A percentile compares a stretch with the other conserved stretches of the same genome.
phyloP scores from a whole-genome alignment of 208 protist genomes.

The Leishmania guyanensis region DNA sequence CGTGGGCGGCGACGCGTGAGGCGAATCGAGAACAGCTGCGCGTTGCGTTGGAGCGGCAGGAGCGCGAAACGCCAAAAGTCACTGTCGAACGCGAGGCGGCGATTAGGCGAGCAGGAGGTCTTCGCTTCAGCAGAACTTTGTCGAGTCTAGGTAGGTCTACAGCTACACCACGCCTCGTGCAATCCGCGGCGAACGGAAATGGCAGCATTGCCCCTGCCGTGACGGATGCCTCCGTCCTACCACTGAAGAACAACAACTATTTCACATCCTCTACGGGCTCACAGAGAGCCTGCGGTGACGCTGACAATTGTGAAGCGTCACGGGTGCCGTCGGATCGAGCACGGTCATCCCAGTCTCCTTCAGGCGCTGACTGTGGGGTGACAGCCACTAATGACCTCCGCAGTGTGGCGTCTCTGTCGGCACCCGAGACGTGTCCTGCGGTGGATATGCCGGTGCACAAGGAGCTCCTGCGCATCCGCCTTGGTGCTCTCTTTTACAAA shows the following conservation, averaged over 20 bases:
- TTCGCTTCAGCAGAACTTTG: not conserved
- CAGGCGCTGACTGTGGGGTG: not conserved
- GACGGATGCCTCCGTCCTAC: not conserved
- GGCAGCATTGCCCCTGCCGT: not conserved
- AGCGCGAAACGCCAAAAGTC: not conserved
- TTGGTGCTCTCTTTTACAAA: slow-evolving; percentile 85
- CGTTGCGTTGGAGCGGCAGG: slow-evolving; percentile 25
- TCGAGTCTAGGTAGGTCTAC: not conserved
- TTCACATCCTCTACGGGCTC: not conserved
- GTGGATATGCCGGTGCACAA: slow-evolving; percentile 15
- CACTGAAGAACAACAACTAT: not conserved
- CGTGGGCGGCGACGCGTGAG: slow-evolving; percentile 54
- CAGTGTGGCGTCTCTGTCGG: not conserved
- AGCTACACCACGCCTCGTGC: not conserved
- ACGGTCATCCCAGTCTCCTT: not conserved
- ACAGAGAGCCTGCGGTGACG: not conserved
- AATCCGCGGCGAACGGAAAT: not conserved
- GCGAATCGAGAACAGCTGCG: slow-evolving; percentile 33
- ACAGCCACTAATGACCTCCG: not conserved
- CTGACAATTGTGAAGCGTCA: not conserved
- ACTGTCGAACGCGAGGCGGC: not conserved
- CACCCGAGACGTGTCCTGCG: not conserved
- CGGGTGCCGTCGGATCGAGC: not conserved
- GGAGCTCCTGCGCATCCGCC: slow-evolving; percentile 60
- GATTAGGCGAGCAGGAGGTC: not conserved